Conservation (phyloP, 306 rosid genomes). For the Lupinus albus region DNA sequence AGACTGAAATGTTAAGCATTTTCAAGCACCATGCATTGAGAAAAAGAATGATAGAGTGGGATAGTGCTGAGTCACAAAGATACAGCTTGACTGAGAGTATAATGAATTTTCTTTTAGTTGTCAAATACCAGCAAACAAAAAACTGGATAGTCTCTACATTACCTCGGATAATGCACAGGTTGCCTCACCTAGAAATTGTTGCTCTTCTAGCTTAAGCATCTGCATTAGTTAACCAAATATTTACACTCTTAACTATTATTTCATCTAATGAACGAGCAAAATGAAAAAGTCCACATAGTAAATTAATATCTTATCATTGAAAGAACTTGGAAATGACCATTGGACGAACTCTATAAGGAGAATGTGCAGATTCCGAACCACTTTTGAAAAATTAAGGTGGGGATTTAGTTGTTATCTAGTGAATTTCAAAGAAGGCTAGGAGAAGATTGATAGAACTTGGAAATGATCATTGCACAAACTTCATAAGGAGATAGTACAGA, state of each 20-base stretch:
- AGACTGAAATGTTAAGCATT: slow-evolving; percentile 26
- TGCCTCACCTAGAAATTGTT: slow-evolving; percentile 94
- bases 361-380: neutral
- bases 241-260: slow-evolving; percentile 37
- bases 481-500: slow-evolving; percentile 16
- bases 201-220: slow-evolving; percentile 96
- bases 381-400: neutral
- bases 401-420: slow-evolving; percentile 20
- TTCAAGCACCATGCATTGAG: slow-evolving; percentile 29
- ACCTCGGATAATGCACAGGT: slow-evolving; percentile 89
- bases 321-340: slow-evolving; percentile 16
- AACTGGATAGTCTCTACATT: slow-evolving; percentile 38
- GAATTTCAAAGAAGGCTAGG: slow-evolving; percentile 23
- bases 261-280: slow-evolving; percentile 30
- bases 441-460: slow-evolving; percentile 14
- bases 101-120: slow-evolving; percentile 30
- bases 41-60: slow-evolving; percentile 17
- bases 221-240: slow-evolving; percentile 53
- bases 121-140: slow-evolving; percentile 19
- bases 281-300: slow-evolving; percentile 21
- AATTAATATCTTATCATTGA: slow-evolving; percentile 16
- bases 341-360: slow-evolving; percentile 22
- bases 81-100: slow-evolving; percentile 27
- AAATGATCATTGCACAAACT: slow-evolving; percentile 14
- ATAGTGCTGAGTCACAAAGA: slow-evolving; percentile 22